Conservation (phyloP, 2,329 filamentous ascomycete genomes). For the Clonostachys solani region DNA sequence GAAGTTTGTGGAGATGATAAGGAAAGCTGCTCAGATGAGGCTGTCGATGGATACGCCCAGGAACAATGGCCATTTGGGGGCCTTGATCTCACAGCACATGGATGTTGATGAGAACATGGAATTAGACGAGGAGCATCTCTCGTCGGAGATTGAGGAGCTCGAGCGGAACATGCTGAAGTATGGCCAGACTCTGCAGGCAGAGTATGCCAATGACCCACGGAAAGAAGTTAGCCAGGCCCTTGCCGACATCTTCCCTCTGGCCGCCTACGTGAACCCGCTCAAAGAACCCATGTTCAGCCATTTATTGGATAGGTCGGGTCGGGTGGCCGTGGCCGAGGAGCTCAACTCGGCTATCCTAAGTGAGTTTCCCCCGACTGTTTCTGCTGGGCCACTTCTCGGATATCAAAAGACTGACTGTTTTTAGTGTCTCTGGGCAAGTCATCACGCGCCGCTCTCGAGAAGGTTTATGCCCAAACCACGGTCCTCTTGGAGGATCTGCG, state of each 20-base stretch:
- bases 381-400: neutral
- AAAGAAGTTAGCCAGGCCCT: conserved; percentile 70
- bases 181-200: conserved; percentile 70
- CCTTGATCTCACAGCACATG: conserved; percentile 43
- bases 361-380: conserved; percentile 37
- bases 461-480: conserved; percentile 79
- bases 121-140: conserved; percentile 37
- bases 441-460: conserved; percentile 79
- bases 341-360: conserved; percentile 89
- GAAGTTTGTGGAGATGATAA: conserved; percentile 94
- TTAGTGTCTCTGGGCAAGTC: conserved; percentile 87
- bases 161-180: conserved; percentile 71
- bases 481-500: conserved; percentile 80
- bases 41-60: conserved; percentile 22
- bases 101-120: conserved; percentile 51
- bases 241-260: conserved; percentile 79
- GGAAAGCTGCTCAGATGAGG: conserved; percentile 63
- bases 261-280: conserved; percentile 81
- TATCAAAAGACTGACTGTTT: neutral
- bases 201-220: conserved; percentile 70
- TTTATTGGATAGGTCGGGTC: conserved; percentile 70
- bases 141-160: conserved; percentile 28
- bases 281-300: conserved; percentile 71
- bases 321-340: conserved; percentile 82
- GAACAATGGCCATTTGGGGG: conserved; percentile 31